Percentiles rank a stretch among this genome's conserved stretches.
Evolutionary conservation across 345 rosid species (phyloP).

Genomic region (Trapa bicornis): DNA sequence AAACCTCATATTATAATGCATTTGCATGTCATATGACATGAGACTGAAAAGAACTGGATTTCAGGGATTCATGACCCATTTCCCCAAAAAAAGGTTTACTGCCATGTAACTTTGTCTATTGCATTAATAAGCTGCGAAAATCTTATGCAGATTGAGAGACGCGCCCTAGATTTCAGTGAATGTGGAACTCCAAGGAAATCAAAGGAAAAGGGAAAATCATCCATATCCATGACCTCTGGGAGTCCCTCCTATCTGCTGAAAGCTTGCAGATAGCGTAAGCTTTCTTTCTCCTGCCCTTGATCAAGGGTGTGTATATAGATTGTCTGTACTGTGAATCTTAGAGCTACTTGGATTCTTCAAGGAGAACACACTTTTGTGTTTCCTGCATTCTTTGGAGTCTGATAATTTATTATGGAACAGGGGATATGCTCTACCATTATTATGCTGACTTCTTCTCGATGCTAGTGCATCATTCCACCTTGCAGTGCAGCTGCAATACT

Average conservation of each 20-base stretch:
- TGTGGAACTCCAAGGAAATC: conserved; percentile 73
- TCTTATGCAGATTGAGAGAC: conserved; percentile 60
- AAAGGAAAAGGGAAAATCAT: conserved; percentile 33
- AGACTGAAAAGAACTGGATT: neutral
- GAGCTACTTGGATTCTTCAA: neutral
- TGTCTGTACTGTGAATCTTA: neutral
- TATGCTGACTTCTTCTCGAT: neutral
- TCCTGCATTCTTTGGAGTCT: conserved; percentile 5
- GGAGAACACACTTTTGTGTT: neutral
- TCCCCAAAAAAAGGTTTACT: neutral
- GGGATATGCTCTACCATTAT: neutral
- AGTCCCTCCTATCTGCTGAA: conserved; percentile 76
- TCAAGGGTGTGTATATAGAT: neutral
- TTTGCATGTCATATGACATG: neutral
- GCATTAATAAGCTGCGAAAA: conserved; percentile 8
- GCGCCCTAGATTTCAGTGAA: conserved; percentile 83
- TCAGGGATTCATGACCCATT: neutral
- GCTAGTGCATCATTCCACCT: neutral
- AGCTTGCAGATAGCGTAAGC: conserved; percentile 55
- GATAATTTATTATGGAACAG: neutral
- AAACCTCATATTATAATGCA: neutral
- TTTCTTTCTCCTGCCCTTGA: neutral
- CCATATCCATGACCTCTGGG: conserved; percentile 23
- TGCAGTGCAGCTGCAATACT: too few relatives aligned
- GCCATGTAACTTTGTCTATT: neutral